Evolutionary conservation across 345 rosid species (phyloP).

Genomic region (Eucalyptus albens): DNA sequence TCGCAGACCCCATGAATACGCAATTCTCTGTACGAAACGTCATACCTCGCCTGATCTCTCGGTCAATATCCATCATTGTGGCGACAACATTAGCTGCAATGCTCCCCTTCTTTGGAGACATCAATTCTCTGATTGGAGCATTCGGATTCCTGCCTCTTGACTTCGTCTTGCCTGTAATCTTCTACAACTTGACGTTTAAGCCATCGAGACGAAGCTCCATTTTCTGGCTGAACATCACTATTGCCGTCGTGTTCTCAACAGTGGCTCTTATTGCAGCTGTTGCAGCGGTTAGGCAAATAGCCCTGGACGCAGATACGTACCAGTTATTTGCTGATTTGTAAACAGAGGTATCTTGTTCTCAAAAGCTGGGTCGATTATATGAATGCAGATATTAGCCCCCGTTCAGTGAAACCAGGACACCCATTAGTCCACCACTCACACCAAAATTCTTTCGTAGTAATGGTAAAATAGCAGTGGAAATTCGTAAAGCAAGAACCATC

Average conservation of each 20-base stretch:
- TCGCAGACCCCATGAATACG: constrained; percentile 34
- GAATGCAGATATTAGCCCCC: not conserved
- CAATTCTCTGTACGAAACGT: constrained; percentile 58
- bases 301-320: constrained; percentile 51
- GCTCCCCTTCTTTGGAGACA: constrained; percentile 88
- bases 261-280: constrained; percentile 50
- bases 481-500: not conserved
- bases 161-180: constrained; percentile 59
- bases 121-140: constrained; percentile 55
- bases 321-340: constrained; percentile 55
- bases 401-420: not conserved
- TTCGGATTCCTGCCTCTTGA: constrained; percentile 87
- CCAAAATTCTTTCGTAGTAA: not conserved
- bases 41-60: constrained; percentile 34
- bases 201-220: constrained; percentile 46
- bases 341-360: not conserved
- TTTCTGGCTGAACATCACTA: constrained; percentile 56
- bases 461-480: not conserved
- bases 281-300: constrained; percentile 69
- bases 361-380: not conserved
- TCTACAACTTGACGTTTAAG: constrained; percentile 73
- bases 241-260: constrained; percentile 42
- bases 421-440: not conserved
- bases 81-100: constrained; percentile 59
- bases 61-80: constrained; percentile 48